Conservation (phyloP, 208 protist genomes). For the Trypanosoma congolense region DNA sequence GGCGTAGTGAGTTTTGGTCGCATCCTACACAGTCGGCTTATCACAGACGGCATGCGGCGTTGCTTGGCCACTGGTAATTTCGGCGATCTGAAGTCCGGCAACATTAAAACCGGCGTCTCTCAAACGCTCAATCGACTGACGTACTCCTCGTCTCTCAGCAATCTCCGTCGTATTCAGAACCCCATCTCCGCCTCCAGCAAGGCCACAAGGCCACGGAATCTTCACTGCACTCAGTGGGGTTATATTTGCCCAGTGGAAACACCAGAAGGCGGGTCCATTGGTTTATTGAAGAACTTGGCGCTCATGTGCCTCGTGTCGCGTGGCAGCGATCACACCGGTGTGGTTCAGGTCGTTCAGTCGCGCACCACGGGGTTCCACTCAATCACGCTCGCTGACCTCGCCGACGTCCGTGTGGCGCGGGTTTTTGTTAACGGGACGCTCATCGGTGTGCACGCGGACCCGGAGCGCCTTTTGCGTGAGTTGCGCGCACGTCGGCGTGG, state of each 20-base stretch:
- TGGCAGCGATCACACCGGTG: constrained; percentile 30
- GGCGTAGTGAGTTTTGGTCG: constrained; percentile 48
- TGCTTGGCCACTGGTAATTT: constrained; percentile 99
- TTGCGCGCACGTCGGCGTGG: constrained; percentile 29
- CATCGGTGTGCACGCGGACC: constrained; percentile 34
- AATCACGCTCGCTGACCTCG: constrained; percentile 21
- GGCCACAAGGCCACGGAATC: constrained; percentile 90
- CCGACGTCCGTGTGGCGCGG: constrained; percentile 27
- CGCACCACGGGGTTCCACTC: constrained; percentile 67
- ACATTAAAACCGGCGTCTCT: constrained; percentile 67
- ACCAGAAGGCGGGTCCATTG: constrained; percentile 92
- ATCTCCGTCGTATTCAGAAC: constrained; percentile 97
- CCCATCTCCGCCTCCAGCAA: constrained; percentile 93
- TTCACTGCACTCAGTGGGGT: constrained; percentile 98
- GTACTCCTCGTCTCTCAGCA: constrained; percentile 96
- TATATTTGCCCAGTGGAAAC: constrained; percentile 96
- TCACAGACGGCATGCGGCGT: constrained; percentile 88
- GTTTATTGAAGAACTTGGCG: constrained; percentile 96
- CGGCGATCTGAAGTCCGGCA: constrained; percentile 43
- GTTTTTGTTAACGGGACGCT: constrained; percentile 46
- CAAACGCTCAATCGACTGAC: constrained; percentile 96
- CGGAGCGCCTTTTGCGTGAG: constrained; percentile 27
- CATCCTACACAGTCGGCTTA: constrained; percentile 29
- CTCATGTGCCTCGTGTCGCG: constrained; percentile 77
- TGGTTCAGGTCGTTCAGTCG: constrained; percentile 34